Base-by-base conservation (phyloP, 768 basidiomycete species). In the Amanita subjunquillea region DNA sequence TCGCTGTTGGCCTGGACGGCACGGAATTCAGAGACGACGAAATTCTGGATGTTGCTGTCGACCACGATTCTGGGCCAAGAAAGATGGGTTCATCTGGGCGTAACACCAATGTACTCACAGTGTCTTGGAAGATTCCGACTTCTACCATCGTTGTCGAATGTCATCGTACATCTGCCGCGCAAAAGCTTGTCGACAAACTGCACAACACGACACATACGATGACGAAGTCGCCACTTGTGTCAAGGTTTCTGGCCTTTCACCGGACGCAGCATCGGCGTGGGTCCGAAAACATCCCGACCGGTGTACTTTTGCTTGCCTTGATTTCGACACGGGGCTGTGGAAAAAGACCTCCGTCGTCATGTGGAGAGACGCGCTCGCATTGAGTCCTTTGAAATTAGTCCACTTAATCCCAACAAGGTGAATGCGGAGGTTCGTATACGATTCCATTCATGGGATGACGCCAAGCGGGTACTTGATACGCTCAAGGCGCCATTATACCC, bases 101-200 rank as follows among this genome's bases (percentile, higher is more conserved):
- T 2, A 66, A 68, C 27, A 42, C 62, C 3, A 67, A 78, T 10
- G 65, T 70, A 36, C 58, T 83, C 47, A 72, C 70, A 0, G 69
- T 83, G 38, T 72, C 70, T 13, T 85, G 82, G 78, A 68, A 62
- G 6, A 63, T 65, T 0, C 80, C 81, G 1, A 75, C 73, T 25
- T 59, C 59, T 4, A 63, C 71, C 1, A 72, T 75, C 3, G 3
- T 42, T 17, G 3, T 25, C 1, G 2, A 76, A 72, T 27, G 59
- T 59, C 3, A 63, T 71, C 1, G 72, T 75, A 54, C 66, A 50
- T 59, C 58, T 0, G 57, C 62, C 27, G 73, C 77, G 0, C 49
- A 58, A 23, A 56, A 53, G 23, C 74, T 72, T 56, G 69, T 67
- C 3, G 57, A 51, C 20, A 57, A 61, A 27, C 62, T 83, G 36